phyloP scores from a whole-genome alignment of 352 stramenopile genomes.

The Pythium phragmitis region DNA sequence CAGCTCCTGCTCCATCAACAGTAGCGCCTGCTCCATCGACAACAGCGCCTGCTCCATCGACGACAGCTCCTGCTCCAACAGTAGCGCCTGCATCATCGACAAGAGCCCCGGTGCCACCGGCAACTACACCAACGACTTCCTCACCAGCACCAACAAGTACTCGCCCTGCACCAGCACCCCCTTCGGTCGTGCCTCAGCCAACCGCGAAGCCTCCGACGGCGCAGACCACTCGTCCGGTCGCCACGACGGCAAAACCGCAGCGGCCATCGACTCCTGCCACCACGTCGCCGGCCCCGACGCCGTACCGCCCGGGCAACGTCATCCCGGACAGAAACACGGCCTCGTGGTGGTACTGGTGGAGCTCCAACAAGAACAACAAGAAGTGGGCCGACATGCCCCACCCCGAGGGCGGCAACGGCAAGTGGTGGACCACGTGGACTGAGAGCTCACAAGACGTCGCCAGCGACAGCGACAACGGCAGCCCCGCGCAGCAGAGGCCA shows the following conservation, averaged over 20 bases:
- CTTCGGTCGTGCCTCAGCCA: neutral
- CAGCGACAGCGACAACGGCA: neutral
- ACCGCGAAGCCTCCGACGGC: neutral
- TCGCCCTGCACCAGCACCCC: neutral
- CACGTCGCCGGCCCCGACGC: neutral
- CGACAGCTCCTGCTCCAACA: neutral
- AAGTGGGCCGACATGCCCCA: constrained; percentile 16
- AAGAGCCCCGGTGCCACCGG: neutral
- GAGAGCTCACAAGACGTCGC: neutral
- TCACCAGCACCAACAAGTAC: too few species aligned
- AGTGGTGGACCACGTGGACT: constrained; percentile 14
- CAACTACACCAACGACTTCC: neutral
- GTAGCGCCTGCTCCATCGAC: neutral
- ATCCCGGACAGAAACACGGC: constrained; percentile 12
- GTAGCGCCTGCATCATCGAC: neutral
- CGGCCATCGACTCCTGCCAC: neutral
- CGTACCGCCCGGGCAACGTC: constrained; percentile 15
- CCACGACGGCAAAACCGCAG: neutral
- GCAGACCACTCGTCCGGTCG: neutral
- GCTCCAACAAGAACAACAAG: constrained; percentile 19
- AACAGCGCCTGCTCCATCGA: neutral
- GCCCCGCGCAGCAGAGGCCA: neutral
- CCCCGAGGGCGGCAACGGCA: constrained; percentile 7
- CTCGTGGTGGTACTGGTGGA: constrained; percentile 19
- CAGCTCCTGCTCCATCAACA: too few species aligned